Evolutionary conservation across 768 basidiomycete genomes (phyloP), one percentile per base, ranked within the genome.

Genomic region (Pulveroboletus ravenelii): DNA sequence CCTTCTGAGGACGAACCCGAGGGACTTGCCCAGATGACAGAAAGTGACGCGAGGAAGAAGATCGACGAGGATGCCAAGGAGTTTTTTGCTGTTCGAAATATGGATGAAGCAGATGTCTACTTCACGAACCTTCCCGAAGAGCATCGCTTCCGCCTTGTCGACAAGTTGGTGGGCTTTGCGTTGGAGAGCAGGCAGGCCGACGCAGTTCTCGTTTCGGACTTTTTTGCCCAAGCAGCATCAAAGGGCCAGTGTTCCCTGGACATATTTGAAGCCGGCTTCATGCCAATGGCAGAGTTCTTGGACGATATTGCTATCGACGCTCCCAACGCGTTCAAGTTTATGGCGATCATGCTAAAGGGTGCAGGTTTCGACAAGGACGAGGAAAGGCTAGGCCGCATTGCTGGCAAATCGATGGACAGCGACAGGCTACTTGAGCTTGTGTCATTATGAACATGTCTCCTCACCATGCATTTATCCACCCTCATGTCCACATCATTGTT

Each of bases 231-330:
- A 48, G 82, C 81, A 9, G 70, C 74, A 30, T 76, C 76, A 38
- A 87, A 85, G 70, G 74, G 73, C 37, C 71, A 85, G 29, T 82
- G 84, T 55, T 74, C 81, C 1, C 44, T 75, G 5, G 78, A 76
- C 5, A 67, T 78, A 3, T 84, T 96, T 66, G 85, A 91, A 69
- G 78, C 84, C 51, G 90, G 91, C 13, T 83, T 95, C 66, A 63
- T 63, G 41, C 75, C 78, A 1, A 75, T 81, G 45, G 81, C 85
- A 25, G 89, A 92, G 68, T 70, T 84, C 48, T 76, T 98, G 60
- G 91, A 93, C 60, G 93, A 97, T 63, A 79, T 93, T 51, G 84
- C 86, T 29, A 85, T 93, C 58, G 93, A 98, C 65, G 88, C 87
- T 41, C 94, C 95, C 9, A 85, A 85, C 62, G 95, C 93, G 0